Base-by-base conservation (phyloP, 1,284 basidiomycete species). In the Rhodotorula mucilaginosa region DNA sequence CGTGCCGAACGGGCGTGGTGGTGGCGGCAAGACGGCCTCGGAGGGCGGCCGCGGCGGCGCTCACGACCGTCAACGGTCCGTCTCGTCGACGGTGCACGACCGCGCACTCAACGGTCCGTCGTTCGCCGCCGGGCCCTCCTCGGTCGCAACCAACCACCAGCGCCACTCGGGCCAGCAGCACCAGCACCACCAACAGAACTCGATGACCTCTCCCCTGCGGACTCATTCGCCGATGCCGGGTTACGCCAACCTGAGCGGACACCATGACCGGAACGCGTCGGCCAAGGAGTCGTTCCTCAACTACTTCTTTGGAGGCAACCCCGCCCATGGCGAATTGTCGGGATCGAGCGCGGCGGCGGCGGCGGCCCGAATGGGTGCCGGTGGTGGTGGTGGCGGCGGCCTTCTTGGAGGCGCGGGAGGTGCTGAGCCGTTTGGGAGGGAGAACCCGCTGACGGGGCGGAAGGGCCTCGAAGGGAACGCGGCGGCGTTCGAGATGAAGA, bases 401-500 rank as follows among this genome's bases (percentile, higher is more conserved):
- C 39, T 44, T 44, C 39, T 44, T 44, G 39, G 39, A 44, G 39
- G 44, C 34, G 19, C 29, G 67, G n/a, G 57, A 54, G 51, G 57
- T 6, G 34, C 34, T 34, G 67, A 34, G 57, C 77, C 58, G 65
- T 76, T 68, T 16, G 70, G 74, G 85, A 83, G 77, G 31, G 74
- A 74, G 54, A 79, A 77, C 69, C 77, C 76, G 64, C 72, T 79
- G 63, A 67, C 48, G 57, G 78, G 86, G 85, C 87, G 58, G 86
- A 88, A 47, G 89, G 83, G 83, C 46, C 80, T 90, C 63, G 92
- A 93, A 78, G 89, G 88, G 65, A 90, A 85, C 79, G 90, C 87
- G 77, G 91, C 94, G 61, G 94, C 92, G 52, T 98, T 89, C 81
- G 95, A 99, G 81, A 99, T 99, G 97, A 97, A 95, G 86, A 96